Evolutionary conservation across 1,284 basidiomycete genomes (phyloP), one percentile per base, ranked within the genome.

Genomic region (Malassezia cuniculi): DNA sequence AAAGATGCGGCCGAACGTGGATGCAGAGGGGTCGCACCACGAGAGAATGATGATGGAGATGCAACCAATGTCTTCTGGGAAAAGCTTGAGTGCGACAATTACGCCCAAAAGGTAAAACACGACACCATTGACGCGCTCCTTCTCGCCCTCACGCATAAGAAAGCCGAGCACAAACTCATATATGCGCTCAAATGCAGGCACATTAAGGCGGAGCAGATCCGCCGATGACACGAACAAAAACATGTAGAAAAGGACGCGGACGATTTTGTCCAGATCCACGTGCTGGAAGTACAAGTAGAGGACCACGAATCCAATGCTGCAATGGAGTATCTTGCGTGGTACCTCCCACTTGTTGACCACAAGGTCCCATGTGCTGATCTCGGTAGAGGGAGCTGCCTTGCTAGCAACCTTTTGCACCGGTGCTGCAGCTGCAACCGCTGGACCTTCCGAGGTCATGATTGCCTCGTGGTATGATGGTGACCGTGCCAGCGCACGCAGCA

Each of bases 1-100:
- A 68, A 79, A 86, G 27, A 86, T 72, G 17, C 90, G 79, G 27
- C 90, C 90, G 48, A 94, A 74, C 5, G 85, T 86, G 3, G 87
- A 93, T 0, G 90, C 90, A 11, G 84, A 78, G 0, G 90, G 95
- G 70, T 97, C 90, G 3, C 85, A 87, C 85, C 90, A 94, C 19
- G 87, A 89, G 30, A 97, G 78, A 48, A 59, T 56, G 54, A 65
- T 61, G 36, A 65, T 49, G 6, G 57, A 55, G 6, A 63, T 57
- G 31, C 53, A 55, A 10, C 60, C 60, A 34, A 66, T 58, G 48
- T 66, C 62, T 17, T 55, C 62, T n/a, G 52, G 57, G 52, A 61
- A 54, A 45, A 81, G 71, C 1, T 76, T 70, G 15, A 97, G 75
- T 21, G 80, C 82, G 59, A 80, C 77, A 49, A 87, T 78, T 53